These are phyloP conservation scores for Agapanthus africanus DNA, from an alignment of 106 monocot genomes.

Conservation along the genomic window DNA sequence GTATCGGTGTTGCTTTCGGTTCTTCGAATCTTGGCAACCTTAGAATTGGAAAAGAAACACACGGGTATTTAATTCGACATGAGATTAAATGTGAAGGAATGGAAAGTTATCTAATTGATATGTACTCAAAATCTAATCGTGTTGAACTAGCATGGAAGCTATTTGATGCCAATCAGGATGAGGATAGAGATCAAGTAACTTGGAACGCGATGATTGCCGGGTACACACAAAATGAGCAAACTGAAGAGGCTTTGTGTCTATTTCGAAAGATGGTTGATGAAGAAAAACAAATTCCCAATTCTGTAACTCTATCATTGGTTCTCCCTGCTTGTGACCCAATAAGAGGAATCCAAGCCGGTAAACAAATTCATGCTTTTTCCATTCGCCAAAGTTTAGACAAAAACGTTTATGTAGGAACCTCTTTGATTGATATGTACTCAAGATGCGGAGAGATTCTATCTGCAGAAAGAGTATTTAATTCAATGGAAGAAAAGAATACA, in stretches of 20 bases:
- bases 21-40: slow-evolving; percentile 60
- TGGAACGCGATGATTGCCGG: slow-evolving; percentile 99
- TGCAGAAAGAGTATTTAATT: slow-evolving; percentile 60
- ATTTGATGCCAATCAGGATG: slow-evolving; percentile 28
- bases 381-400: slow-evolving; percentile 38
- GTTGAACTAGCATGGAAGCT: slow-evolving; percentile 52
- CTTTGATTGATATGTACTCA: slow-evolving; percentile 85
- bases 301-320: slow-evolving; percentile 61
- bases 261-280: slow-evolving; percentile 59
- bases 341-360: slow-evolving; percentile 48
- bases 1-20: slow-evolving; percentile 76
- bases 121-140: slow-evolving; percentile 81
- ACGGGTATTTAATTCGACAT: slow-evolving; percentile 66
- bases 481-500: slow-evolving; percentile 49
- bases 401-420: slow-evolving; percentile 79
- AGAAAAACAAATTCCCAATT: slow-evolving; percentile 35
- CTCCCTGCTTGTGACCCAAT: slow-evolving; percentile 62
- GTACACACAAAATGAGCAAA: slow-evolving; percentile 41
- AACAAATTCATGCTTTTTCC: slow-evolving; percentile 72
- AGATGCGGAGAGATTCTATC: slow-evolving; percentile 57
- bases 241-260: slow-evolving; percentile 41
- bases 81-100: slow-evolving; percentile 68
- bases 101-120: slow-evolving; percentile 87
- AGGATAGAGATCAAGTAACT: slow-evolving; percentile 65
- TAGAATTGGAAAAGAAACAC: slow-evolving; percentile 66